A percentile compares a stretch with the other conserved stretches of the same genome.
Conservation (phyloP, 345 rosid species). For the Salix exigua region DNA sequence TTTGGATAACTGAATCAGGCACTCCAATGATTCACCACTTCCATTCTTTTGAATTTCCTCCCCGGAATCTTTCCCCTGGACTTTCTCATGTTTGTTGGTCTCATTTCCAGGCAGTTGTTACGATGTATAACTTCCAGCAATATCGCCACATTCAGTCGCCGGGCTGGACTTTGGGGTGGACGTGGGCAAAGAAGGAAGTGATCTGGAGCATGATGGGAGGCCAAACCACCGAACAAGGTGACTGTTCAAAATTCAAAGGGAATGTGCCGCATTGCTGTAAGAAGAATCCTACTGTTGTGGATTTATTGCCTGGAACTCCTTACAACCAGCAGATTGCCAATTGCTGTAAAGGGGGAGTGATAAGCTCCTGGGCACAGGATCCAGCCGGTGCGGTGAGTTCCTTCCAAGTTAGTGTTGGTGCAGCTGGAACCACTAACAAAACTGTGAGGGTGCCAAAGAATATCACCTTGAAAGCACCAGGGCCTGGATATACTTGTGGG, state of each 20-base stretch:
- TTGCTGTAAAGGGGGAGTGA: slow-evolving; percentile 35
- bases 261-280: slow-evolving; percentile 31
- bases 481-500: slow-evolving; percentile 35
- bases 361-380: slow-evolving; percentile 30
- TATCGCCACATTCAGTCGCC: slow-evolving; percentile 35
- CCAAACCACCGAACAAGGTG: slow-evolving; percentile 33
- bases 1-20: background rate
- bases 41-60: background rate
- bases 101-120: slow-evolving; percentile 25
- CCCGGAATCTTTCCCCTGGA: background rate
- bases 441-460: slow-evolving; percentile 33
- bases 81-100: background rate
- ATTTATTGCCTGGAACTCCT: slow-evolving; percentile 33
- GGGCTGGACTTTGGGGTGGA: slow-evolving; percentile 33
- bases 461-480: slow-evolving; percentile 31
- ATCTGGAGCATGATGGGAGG: slow-evolving; percentile 31
- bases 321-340: slow-evolving; percentile 37
- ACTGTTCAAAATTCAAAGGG: slow-evolving; percentile 29
- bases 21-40: background rate
- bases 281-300: slow-evolving; percentile 29
- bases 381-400: slow-evolving; percentile 20
- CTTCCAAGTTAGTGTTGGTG: slow-evolving; percentile 33
- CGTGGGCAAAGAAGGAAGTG: slow-evolving; percentile 34
- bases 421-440: slow-evolving; percentile 31
- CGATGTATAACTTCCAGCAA: slow-evolving; percentile 35